Base-by-base conservation (phyloP, 139 green algal species). In the Chlamydomonas applanata region DNA sequence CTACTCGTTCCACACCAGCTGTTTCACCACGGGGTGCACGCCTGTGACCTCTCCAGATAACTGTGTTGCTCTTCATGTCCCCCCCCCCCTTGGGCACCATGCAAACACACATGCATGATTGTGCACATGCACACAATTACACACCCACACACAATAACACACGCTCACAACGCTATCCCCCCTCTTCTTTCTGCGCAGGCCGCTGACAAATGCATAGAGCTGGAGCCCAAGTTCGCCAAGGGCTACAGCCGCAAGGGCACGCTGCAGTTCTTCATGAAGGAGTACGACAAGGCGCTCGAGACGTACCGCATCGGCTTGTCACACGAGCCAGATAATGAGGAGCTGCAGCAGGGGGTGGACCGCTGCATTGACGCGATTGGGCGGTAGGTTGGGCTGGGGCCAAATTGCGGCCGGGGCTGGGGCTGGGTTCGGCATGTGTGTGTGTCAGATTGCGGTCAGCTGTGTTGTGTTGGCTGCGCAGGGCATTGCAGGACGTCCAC, bases 261-360 rank as follows among this genome's bases (percentile, higher is more conserved):
- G 66, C 84, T 97, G 74, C 91, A 98, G 85, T 98, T 94, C 89
- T 95, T 99, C 86, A 98, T 95, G 89, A 98, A 98, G 87, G 93
- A 96, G 75, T 96, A 94, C 75, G 87, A 95, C 73, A 93, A 96
- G 79, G 89, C 89, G 24, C 76, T 95, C 33, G 79, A 85, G 61
- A 97, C 91, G 49, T 97, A 95, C 73, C 67, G 91, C 74, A 75
- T 79, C 63, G 96, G 96, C 0, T 85, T 99, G 29, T 82, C 90
- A 71, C 46, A 90, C 17, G 95, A 98, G 71, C 89, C 93, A 1
- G 88, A 96, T 46, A 99, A 93, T 79, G 78, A 82, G 20, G 96
- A 99, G 89, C 86, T 98, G 19, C 90, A 92, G 80, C 94, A 98
- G 17, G 96, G 96, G 44, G 69, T 98, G 3, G 73, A 82, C 64